Base-by-base conservation (phyloP, 805 yeast genomes). In the Metschnikowia santaceciliae region DNA sequence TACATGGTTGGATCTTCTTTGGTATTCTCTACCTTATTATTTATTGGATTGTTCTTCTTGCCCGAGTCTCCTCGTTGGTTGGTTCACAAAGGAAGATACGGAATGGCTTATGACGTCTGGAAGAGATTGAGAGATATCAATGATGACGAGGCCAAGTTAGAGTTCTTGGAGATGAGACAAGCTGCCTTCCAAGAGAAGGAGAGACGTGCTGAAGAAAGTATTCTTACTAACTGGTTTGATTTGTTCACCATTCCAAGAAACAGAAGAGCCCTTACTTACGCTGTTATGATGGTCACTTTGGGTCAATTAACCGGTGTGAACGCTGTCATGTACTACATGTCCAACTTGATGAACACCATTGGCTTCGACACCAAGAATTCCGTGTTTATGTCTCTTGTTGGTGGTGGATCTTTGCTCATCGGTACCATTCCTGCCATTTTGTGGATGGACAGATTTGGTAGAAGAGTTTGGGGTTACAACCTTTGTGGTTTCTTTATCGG, bases 301-400 rank as follows among this genome's bases (percentile, higher is more conserved):
- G 85, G 85, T 47, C 88, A 83, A 64, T 75, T 83, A 68, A 82
- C 87, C 4, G 88, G 88, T 71, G 78, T 83, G 58, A 83, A 83
- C 59, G 87, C 83, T 38, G 77, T 83, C 52, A 74, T 82, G 79
- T 83, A 82, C 70, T 80, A 83, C 65, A 75, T 82, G 80, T 76
- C 85, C 43, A 78, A 78, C 3, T 67, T 83, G 61, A 77, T 83
- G 81, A 62, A 59, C 2, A 68, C 71, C 33, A 80, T 83, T 60
- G 86, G 86, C 6, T 83, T 83, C 66, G 54, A 63, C 51, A 65
- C 66, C 19, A 78, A 78, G 60, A 65, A 75, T 47, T 69, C 84
- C 22, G 85, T 82, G 7, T 79, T 81, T 59, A 82, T 83, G 87
- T 82, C 87, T 7, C 74, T 82, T 61, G 88, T 83, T 20, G 86